Conservation (phyloP, 768 basidiomycete species). For the Mycena venus region DNA sequence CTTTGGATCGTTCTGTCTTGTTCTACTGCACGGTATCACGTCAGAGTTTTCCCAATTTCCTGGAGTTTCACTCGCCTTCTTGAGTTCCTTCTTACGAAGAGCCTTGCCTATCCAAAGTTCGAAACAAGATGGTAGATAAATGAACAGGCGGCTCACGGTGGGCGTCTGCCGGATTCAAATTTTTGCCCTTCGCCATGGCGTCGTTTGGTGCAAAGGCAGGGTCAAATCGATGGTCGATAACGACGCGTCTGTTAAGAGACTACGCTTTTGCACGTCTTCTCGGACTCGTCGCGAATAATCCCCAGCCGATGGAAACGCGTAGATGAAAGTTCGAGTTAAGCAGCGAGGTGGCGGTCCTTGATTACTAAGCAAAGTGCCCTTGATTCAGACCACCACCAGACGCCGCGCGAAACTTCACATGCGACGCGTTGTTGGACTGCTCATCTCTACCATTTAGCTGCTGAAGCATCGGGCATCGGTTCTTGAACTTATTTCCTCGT, state of each 20-base stretch:
- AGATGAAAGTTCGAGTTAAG: not conserved
- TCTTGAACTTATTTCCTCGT: not conserved
- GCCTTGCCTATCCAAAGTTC: conserved; percentile 77
- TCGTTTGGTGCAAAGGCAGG: not conserved
- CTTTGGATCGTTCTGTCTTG: conserved; percentile 85
- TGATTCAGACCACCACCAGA: not conserved
- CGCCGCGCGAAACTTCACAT: not conserved
- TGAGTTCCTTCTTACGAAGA: conserved; percentile 93
- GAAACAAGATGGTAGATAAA: conserved; percentile 10
- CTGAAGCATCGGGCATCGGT: not conserved
- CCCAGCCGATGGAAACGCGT: too few species aligned
- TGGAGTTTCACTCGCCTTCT: conserved; percentile 74
- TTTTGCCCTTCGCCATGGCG: conserved; percentile 88
- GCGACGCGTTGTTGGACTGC: not conserved
- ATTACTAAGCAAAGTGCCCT: too few species aligned
- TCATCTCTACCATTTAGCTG: not conserved
- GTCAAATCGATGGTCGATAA: not conserved
- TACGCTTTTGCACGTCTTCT: not conserved
- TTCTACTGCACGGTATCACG: conserved; percentile 75
- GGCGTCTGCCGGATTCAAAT: conserved; percentile 94
- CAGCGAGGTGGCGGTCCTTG: too few species aligned
- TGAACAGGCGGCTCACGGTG: conserved; percentile 76
- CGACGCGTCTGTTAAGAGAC: not conserved
- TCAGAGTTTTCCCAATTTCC: conserved; percentile 33
- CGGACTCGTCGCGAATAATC: not conserved